Conservation (phyloP, 768 basidiomycete species). For the Phaeotremella skinneri region DNA sequence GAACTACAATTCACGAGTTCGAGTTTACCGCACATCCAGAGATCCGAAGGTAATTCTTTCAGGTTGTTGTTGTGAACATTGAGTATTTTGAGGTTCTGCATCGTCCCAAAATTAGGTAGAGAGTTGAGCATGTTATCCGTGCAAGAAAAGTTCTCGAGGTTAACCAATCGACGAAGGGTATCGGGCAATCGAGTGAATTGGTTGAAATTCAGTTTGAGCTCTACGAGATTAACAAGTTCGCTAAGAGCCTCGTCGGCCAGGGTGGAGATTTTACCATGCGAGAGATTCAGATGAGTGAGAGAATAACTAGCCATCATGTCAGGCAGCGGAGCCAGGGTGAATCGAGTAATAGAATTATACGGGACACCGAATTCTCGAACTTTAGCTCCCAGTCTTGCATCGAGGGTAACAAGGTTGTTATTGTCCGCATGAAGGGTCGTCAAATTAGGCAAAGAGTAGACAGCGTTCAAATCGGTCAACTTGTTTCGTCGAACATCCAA, state of each 20-base stretch:
- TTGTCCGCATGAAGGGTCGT: constrained; percentile 71
- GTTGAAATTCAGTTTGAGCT: constrained; percentile 79
- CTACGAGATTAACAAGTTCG: constrained; percentile 68
- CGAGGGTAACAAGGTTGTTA: constrained; percentile 76
- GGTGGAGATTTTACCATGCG: constrained; percentile 79
- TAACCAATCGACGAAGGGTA: constrained; percentile 69
- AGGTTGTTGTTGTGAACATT: constrained; percentile 92
- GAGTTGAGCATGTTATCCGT: constrained; percentile 83
- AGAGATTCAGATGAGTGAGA: constrained; percentile 78
- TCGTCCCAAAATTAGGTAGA: constrained; percentile 72
- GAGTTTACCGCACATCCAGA: constrained; percentile 83
- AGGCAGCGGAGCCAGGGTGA: constrained; percentile 57
- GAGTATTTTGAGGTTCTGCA: constrained; percentile 70
- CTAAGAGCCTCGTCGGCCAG: constrained; percentile 69
- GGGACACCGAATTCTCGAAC: constrained; percentile 70
- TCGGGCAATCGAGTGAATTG: constrained; percentile 79
- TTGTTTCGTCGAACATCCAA: constrained; percentile 85
- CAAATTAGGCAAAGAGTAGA: constrained; percentile 69
- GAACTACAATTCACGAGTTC: constrained; percentile 78
- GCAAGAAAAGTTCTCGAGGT: constrained; percentile 72
- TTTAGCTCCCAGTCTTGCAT: constrained; percentile 68
- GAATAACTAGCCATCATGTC: constrained; percentile 58
- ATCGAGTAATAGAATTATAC: constrained; percentile 69
- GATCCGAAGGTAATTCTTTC: constrained; percentile 64
- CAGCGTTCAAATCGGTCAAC: constrained; percentile 69